Base-by-base conservation (phyloP, 345 rosid genomes). In the Rhodamnia argentea region DNA sequence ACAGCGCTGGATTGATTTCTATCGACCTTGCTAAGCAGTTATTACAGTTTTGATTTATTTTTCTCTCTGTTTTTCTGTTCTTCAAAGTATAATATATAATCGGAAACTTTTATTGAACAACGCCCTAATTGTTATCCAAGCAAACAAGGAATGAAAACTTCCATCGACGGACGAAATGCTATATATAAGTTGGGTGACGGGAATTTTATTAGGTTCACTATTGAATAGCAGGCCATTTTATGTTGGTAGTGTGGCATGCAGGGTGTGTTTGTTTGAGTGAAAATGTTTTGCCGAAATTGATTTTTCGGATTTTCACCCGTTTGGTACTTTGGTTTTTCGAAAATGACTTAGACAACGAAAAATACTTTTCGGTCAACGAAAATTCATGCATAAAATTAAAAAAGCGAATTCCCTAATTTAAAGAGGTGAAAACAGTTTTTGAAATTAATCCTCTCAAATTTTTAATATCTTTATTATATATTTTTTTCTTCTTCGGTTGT, bases 1-100 rank as follows among this genome's bases (percentile, higher is more conserved):
- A 89, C 81, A 89, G 90, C 29, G 92, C 90, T 12, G 90, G 94
- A 2, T 85, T 92, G 13, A 90, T 93, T 83, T 90, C 95, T 57
- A 89, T 93, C 18, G 95, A 90, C 85, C 93, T 94, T 56, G 95
- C 94, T 84, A 92, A 91, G 84, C 90, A 92, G 24, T 90, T 94
- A 52, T 88, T 92, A 4, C 94, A 93, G 95, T 94, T 92, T 47
- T 47, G 2, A 53, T 44, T 60, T 20, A 16, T 13, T 9, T 85
- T 78, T 51, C 74, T 74, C 37, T 24, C 29, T n/a, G n/a, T 59
- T 10, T 23, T 52, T 27, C 37, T 12, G 2, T 26, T 82, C 27
- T n/a, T 82, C 22, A 47, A 3, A 16, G 27, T 22, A 18, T 83
- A 37, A 2, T 22, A 13, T 23, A 50, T 42, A 23, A 5, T 13